A percentile compares a stretch with the other conserved stretches of the same genome.
These are phyloP conservation scores for Phialocephala sp. DNA, from an alignment of 2,329 filamentous ascomycete species.

Conservation along the genomic window DNA sequence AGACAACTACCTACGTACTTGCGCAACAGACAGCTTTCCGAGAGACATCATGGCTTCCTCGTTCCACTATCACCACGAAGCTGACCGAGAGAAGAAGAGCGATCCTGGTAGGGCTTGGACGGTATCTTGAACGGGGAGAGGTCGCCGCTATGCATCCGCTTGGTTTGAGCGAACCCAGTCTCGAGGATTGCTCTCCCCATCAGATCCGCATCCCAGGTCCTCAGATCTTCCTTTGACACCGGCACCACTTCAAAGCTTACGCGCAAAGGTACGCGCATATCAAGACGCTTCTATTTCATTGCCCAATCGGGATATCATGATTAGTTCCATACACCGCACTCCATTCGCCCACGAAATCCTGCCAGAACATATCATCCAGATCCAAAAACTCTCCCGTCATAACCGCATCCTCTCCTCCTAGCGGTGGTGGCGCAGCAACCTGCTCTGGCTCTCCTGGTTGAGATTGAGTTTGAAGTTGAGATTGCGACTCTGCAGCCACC, in stretches of 20 bases:
- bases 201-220: background rate
- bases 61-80: no score
- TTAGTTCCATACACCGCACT: background rate
- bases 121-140: no score
- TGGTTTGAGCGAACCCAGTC: no score
- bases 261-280: background rate
- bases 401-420: background rate
- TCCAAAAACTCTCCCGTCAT: background rate
- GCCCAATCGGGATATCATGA: background rate
- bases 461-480: no score
- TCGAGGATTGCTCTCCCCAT: background rate
- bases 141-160: no score
- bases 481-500: background rate
- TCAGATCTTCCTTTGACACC: background rate
- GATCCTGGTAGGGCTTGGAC: no score
- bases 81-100: no score
- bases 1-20: no score
- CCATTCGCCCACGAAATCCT: slow-evolving; percentile 3
- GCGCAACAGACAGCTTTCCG: no score
- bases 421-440: background rate
- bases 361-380: slow-evolving; percentile 8
- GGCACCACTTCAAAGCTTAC: background rate
- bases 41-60: no score
- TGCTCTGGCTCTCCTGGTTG: background rate
- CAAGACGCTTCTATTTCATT: background rate